Evolutionary conservation across 768 basidiomycete genomes (phyloP).

Genomic region (Trametes cingulata): DNA sequence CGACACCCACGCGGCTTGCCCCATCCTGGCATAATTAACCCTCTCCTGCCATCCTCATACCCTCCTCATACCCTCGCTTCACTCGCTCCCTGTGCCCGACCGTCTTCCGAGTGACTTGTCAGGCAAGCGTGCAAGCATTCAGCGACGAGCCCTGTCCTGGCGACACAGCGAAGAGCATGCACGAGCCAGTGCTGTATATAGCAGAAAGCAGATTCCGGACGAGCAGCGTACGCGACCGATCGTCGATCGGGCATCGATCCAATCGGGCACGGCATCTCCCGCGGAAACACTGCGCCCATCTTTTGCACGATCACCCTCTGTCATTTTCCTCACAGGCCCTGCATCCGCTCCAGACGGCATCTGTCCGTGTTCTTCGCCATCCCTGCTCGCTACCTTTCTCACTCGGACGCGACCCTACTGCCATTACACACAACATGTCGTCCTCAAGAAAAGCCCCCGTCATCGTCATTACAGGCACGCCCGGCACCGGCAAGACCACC

Average conservation of each 20-base stretch:
- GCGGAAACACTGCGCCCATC: slow-evolving; percentile 10
- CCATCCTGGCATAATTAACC: slow-evolving; percentile 17
- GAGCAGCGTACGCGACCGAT: not conserved
- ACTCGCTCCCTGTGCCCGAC: not conserved
- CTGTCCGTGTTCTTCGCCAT: not conserved
- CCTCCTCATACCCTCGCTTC: not conserved
- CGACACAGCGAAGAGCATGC: not conserved
- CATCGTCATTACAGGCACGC: slow-evolving; percentile 88
- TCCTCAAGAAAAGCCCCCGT: slow-evolving; percentile 44
- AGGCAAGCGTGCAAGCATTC: not conserved
- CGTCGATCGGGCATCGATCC: slow-evolving; percentile 6
- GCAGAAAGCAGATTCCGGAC: not conserved
- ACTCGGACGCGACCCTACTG: not conserved
- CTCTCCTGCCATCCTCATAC: not conserved
- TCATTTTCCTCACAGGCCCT: not conserved
- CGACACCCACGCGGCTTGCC: slow-evolving; percentile 7
- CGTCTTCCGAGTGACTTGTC: not conserved
- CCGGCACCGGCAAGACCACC: slow-evolving; percentile 95
- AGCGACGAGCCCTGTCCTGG: not conserved
- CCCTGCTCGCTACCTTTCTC: not conserved
- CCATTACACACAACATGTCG: slow-evolving; percentile 3
- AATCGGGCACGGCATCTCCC: slow-evolving; percentile 11
- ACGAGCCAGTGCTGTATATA: too few species aligned
- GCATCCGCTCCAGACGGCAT: not conserved
- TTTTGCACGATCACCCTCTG: slow-evolving; percentile 8